These are phyloP conservation scores for Auricularia cornea DNA, from an alignment of 768 basidiomycete genomes.

Conservation along the genomic window DNA sequence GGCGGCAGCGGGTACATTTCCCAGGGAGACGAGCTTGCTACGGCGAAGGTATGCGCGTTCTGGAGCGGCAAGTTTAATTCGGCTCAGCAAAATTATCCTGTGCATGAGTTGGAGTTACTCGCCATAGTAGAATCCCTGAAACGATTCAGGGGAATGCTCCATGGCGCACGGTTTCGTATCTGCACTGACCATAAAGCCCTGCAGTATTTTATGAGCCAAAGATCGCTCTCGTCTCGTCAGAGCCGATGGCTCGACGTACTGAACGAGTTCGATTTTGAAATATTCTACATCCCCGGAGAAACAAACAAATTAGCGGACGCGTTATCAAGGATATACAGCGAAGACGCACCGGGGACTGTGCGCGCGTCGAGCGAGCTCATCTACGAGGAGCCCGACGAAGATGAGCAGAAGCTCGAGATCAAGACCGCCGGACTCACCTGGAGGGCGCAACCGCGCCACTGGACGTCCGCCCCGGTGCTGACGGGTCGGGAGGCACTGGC, in stretches of 20 bases:
- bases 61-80: conserved; percentile 29
- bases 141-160: conserved; percentile 23
- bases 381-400: too few relatives aligned
- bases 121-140: conserved; percentile 31
- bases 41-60: conserved; percentile 21
- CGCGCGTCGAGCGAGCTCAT: background rate
- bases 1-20: conserved; percentile 14
- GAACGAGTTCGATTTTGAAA: conserved; percentile 21
- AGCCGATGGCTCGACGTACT: conserved; percentile 30
- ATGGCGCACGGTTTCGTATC: conserved; percentile 22
- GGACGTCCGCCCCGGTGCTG: too few relatives aligned
- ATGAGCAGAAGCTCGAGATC: too few relatives aligned
- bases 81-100: conserved; percentile 35
- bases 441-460: too few relatives aligned
- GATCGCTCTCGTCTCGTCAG: conserved; percentile 25
- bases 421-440: too few relatives aligned
- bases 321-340: conserved; percentile 11
- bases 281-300: conserved; percentile 23
- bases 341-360: background rate
- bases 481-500: too few relatives aligned
- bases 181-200: conserved; percentile 26
- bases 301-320: conserved; percentile 26
- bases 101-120: conserved; percentile 33
- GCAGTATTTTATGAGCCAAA: conserved; percentile 23
- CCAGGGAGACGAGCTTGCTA: conserved; percentile 20